These are phyloP conservation scores for Rubia occidens DNA, from an alignment of 305 asterid genomes.

Conservation along the genomic window DNA sequence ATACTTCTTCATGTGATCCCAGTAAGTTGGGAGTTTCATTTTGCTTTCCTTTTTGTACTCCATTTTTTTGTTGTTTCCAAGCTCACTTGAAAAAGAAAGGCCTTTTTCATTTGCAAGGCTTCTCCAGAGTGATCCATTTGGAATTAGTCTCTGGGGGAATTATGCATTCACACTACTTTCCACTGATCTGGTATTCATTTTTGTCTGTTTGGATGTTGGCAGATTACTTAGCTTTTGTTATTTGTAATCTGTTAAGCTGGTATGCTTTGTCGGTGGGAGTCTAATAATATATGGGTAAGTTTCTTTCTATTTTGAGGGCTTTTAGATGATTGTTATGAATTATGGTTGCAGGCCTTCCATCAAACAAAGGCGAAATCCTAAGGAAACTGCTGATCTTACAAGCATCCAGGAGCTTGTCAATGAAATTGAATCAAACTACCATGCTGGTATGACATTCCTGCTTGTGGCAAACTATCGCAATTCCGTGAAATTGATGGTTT, in stretches of 20 bases:
- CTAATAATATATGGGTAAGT: background rate
- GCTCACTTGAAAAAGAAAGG: background rate
- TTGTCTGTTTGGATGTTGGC: background rate
- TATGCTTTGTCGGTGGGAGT: background rate
- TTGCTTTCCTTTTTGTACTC: background rate
- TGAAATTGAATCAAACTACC: slow-evolving; percentile 58
- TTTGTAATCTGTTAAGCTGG: background rate
- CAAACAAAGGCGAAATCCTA: slow-evolving; percentile 80
- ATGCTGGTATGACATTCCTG: slow-evolving; percentile 44
- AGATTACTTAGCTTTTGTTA: background rate
- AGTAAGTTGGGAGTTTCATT: background rate
- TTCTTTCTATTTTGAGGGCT: background rate
- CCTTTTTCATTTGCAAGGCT: background rate
- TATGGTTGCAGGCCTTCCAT: slow-evolving; percentile 50
- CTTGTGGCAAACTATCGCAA: background rate
- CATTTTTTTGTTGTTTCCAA: background rate
- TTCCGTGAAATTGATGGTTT: slow-evolving; percentile 1
- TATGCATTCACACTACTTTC: background rate
- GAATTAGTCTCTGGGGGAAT: background rate
- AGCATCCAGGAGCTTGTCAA: slow-evolving; percentile 78
- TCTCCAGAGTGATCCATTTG: background rate
- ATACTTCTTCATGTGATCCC: background rate
- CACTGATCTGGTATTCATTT: background rate
- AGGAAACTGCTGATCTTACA: slow-evolving; percentile 84
- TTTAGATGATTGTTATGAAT: background rate